Conservation (phyloP, 176 grass and related monocot species). For the Oryza punctata region DNA sequence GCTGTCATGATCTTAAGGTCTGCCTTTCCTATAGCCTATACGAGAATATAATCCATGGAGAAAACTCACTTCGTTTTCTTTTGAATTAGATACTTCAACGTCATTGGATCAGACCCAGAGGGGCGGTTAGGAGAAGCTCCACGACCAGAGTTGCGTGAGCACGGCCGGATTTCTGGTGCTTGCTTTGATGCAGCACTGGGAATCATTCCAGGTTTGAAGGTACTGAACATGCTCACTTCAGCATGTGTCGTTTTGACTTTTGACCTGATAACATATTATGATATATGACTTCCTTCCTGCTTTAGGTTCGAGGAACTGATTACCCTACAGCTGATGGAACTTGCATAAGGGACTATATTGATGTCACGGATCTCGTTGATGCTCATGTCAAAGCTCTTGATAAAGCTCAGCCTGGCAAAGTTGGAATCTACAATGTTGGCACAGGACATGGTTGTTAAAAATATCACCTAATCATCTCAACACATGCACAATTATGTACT, state of each 20-base stretch:
- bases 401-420: slow-evolving; percentile 75
- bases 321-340: slow-evolving; percentile 84
- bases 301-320: slow-evolving; percentile 75
- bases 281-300: neutral
- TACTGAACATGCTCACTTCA: slow-evolving; percentile 25
- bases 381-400: slow-evolving; percentile 96
- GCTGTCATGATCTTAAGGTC: slow-evolving; percentile 98
- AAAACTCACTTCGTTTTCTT: slow-evolving; percentile 8
- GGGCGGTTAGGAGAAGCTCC: slow-evolving; percentile 91
- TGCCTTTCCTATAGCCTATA: neutral
- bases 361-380: slow-evolving; percentile 99
- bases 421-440: slow-evolving; percentile 97
- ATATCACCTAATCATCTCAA: slow-evolving; percentile 13
- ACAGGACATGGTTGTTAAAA: slow-evolving; percentile 73
- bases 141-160: slow-evolving; percentile 85
- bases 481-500: neutral
- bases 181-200: slow-evolving; percentile 87
- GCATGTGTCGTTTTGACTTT: slow-evolving; percentile 8
- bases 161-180: slow-evolving; percentile 87
- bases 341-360: slow-evolving; percentile 91
- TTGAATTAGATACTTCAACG: slow-evolving; percentile 85
- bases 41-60: slow-evolving; percentile 1
- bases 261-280: slow-evolving; percentile 13
- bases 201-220: slow-evolving; percentile 78
- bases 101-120: slow-evolving; percentile 91